phyloP scores from a whole-genome alignment of 257 asterid species.

The Primulina huaijiensis region DNA sequence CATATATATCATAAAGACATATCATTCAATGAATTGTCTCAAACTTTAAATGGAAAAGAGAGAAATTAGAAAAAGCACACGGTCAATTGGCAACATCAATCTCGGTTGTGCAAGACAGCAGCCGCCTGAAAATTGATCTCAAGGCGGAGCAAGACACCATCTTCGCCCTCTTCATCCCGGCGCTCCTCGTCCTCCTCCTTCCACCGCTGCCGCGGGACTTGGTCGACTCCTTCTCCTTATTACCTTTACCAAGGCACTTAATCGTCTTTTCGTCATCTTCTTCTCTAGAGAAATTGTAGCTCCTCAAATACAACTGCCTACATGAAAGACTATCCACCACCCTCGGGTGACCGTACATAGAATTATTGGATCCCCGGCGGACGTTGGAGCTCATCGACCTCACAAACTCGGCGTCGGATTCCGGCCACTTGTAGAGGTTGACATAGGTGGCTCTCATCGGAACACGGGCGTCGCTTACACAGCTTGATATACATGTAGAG shows the following conservation, averaged over 20 bases:
- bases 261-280: slow-evolving; percentile 39
- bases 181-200: slow-evolving; percentile 27
- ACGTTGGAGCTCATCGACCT: slow-evolving; percentile 52
- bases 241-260: slow-evolving; percentile 43
- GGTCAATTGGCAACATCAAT: slow-evolving; percentile 62
- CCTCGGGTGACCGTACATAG: slow-evolving; percentile 33
- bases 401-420: slow-evolving; percentile 64
- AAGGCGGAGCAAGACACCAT: slow-evolving; percentile 39
- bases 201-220: slow-evolving; percentile 18
- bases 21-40: not conserved
- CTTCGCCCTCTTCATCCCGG: slow-evolving; percentile 42
- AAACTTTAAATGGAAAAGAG: not conserved
- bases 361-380: not conserved
- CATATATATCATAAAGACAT: not conserved
- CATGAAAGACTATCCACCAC: slow-evolving; percentile 84
- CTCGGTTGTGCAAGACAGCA: slow-evolving; percentile 77
- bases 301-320: slow-evolving; percentile 69
- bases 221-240: slow-evolving; percentile 11
- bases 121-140: slow-evolving; percentile 55
- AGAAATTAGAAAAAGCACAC: slow-evolving; percentile 6
- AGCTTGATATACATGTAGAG: slow-evolving; percentile 34
- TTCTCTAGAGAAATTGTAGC: slow-evolving; percentile 82
- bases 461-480: slow-evolving; percentile 44
- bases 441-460: slow-evolving; percentile 55
- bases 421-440: slow-evolving; percentile 63